Percentiles rank a stretch among this genome's conserved stretches.
Conservation (phyloP, 2,329 filamentous ascomycete genomes). For the Lecanosticta acicola region DNA sequence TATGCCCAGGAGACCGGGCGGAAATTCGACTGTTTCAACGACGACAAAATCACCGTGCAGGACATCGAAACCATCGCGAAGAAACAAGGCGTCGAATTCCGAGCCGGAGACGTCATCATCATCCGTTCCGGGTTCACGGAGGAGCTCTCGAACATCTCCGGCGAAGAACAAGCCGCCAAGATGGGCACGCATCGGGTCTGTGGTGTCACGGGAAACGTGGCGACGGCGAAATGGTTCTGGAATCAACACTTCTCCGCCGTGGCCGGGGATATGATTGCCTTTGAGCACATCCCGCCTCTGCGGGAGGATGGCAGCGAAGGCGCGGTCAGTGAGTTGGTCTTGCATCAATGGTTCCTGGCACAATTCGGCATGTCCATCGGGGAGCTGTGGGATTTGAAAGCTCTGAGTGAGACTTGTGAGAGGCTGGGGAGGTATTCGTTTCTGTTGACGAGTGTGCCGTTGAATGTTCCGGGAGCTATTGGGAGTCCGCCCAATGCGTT, state of each 20-base stretch:
- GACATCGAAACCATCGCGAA: conserved; percentile 42
- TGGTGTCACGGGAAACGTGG: conserved; percentile 44
- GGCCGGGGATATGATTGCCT: conserved; percentile 51
- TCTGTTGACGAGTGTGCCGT: conserved; percentile 40
- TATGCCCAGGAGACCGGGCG: conserved; percentile 56
- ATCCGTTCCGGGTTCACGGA: conserved; percentile 50
- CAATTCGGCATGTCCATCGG: conserved; percentile 43
- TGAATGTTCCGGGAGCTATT: conserved; percentile 39
- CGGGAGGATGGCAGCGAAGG: conserved; percentile 23
- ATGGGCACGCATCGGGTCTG: conserved; percentile 36
- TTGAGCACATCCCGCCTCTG: conserved; percentile 41
- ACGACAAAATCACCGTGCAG: conserved; percentile 39
- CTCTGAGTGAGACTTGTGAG: conserved; percentile 35
- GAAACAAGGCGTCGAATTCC: conserved; percentile 41
- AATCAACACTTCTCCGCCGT: conserved; percentile 52
- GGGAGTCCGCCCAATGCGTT: conserved; percentile 32
- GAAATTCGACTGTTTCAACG: conserved; percentile 51
- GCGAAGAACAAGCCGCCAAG: conserved; percentile 36
- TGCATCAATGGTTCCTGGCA: conserved; percentile 39
- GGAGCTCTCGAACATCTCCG: conserved; percentile 37
- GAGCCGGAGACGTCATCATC: conserved; percentile 52
- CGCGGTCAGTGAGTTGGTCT: conserved; percentile 20
- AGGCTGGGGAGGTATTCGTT: conserved; percentile 39
- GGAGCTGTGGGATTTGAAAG: conserved; percentile 43
- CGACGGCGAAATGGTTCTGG: conserved; percentile 54